Evolutionary conservation across 2,329 filamentous ascomycete genomes (phyloP), one percentile per base, ranked within the genome.

Genomic region (Sporothrix brasiliensis): DNA sequence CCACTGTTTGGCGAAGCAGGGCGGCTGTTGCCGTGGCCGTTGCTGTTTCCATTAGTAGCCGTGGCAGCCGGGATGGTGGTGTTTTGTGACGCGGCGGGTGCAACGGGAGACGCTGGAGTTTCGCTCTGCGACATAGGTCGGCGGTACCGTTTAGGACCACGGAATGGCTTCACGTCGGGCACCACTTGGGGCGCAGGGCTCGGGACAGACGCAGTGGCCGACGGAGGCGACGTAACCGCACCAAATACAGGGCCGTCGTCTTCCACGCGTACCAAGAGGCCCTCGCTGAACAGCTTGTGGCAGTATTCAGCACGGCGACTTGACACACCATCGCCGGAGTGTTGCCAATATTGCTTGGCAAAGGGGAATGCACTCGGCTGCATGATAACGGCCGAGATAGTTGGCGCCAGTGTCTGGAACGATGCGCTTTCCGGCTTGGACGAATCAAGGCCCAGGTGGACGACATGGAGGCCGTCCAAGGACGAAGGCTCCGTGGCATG

Each of bases 311-410:
- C 94, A 53, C 93, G 88, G 66, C 95, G 89, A 78, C 94, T 97
- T 0, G 94, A 97, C 16, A 97, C 85, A 19, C 95, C 95, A 73
- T 97, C 94, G 24, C 95, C 95, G 0, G 92, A 91, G 79, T 99
- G 95, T 79, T 98, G 95, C 95, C 95, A 99, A 77, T 97, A 97
- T 76, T 93, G 88, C 79, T 97, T 98, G n/a, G 93, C 92, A 71
- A 91, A 80, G 4, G 87, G 81, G 75, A 90, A 94, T 21, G 88
- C 81, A 14, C 89, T 86, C 60, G 86, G 83, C 0, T 89, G 87
- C 75, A 91, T 93, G 54, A 98, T 78, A 3, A 97, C 89, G 30
- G 89, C 89, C 1, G 87, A 91, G 27, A 94, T 82, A 11, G 85
- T 83, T 0, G 90, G 89, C 2, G 82, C 81, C 39, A 91, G 79